Evolutionary conservation across 495 filamentous ascomycete genomes (phyloP), one percentile per base, ranked within the genome.

Genomic region (Xylaria intraflava): DNA sequence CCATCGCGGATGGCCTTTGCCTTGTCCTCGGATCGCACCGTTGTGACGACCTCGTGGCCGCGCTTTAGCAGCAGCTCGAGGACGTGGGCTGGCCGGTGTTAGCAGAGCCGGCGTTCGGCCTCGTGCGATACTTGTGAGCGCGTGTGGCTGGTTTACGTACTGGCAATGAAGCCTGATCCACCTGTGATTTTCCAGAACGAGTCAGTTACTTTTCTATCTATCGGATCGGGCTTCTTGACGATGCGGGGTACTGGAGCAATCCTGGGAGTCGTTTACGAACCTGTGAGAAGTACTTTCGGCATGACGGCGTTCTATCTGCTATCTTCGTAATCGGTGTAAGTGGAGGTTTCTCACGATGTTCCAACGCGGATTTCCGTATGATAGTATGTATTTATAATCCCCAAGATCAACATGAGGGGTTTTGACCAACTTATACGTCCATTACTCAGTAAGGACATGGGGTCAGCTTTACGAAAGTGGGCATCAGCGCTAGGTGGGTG

Each of bases 1-100:
- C 84, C 83, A 17, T 81, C 69, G 16, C 82, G 78, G 65, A 96
- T 89, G 55, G 75, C 81, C 43, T 87, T 69, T 17, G 85, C 90
- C 65, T 97, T 97, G 19, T 82, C 80, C 47, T 87, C 76, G 3
- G 81, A 84, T 43, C 92, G 80, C 44, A 97, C 92, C 5, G 88
- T 96, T 9, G 89, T 88, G 12, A 93, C 82, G 11, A 93, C 88
- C 38, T 81, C 81, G 66, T 91, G 86, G 38, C 79, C 72, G 61
- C 76, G 78, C 53, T 83, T 65, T 31, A 92, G 73, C 24, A 95
- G 80, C 36, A 81, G 76, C 45, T 94, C 87, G 42, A 95, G 76
- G 52, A 90, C 78, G 66, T 95, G 89, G 53, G 87, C 87, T 72
- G 40, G 6, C 46, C 16, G 16, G 17, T 26, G 4, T 7, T 45